A percentile compares a stretch with the other conserved stretches of the same genome.
Evolutionary conservation across 2,329 filamentous ascomycete species (phyloP).

Genomic region (Hymenoscyphus albidus): DNA sequence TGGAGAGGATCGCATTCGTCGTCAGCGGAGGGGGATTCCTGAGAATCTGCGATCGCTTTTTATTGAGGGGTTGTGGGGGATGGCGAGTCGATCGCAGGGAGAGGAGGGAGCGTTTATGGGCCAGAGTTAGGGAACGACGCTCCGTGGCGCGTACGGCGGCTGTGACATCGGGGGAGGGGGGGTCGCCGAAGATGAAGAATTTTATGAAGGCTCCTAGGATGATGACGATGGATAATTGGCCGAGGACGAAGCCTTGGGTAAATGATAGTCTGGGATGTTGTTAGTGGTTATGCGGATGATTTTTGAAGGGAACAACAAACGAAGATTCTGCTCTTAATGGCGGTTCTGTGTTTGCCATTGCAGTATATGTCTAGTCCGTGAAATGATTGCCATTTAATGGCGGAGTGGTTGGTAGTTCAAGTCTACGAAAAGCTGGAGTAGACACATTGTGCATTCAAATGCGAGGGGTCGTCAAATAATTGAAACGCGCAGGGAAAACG

Average conservation of each 20-base stretch:
- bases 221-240: conserved; percentile 87
- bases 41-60: conserved; percentile 69
- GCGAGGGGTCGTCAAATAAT: not conserved
- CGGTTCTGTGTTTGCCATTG: conserved; percentile 21
- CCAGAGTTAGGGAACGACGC: conserved; percentile 67
- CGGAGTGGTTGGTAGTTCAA: not conserved
- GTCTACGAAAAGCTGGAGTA: not conserved
- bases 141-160: conserved; percentile 72
- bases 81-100: conserved; percentile 46
- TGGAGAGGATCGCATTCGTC: conserved; percentile 89
- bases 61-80: conserved; percentile 46
- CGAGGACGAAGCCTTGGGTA: conserved; percentile 87
- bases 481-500: conserved; percentile 7
- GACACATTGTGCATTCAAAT: too few relatives aligned
- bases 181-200: conserved; percentile 98
- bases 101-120: conserved; percentile 71
- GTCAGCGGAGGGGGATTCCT: conserved; percentile 72
- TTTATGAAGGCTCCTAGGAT: conserved; percentile 95
- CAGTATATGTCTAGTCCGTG: conserved; percentile 2
- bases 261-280: conserved; percentile 66
- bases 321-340: conserved; percentile 38
- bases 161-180: conserved; percentile 76
- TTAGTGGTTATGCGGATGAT: conserved; percentile 4
- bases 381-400: not conserved
- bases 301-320: conserved; percentile 32